Conservation (phyloP, 2,329 filamentous ascomycete genomes). For the Aspergillus niger region DNA sequence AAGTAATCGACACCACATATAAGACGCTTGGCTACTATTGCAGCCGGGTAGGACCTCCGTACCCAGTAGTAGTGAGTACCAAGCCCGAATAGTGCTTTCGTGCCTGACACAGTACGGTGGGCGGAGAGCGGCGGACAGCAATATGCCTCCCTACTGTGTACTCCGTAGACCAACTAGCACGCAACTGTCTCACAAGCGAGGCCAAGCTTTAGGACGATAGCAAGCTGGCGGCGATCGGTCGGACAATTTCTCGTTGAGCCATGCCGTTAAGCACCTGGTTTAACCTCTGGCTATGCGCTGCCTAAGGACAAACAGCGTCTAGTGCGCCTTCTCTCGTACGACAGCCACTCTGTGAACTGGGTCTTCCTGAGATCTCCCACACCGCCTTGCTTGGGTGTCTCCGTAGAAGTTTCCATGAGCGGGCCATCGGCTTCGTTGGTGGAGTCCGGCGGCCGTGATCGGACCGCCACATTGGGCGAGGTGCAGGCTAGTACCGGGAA, state of each 20-base stretch:
- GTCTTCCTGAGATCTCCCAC: constrained; percentile 10
- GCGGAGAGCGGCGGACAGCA: not conserved
- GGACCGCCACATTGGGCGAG: constrained; percentile 29
- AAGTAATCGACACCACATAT: not conserved
- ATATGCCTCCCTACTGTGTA: too few species aligned
- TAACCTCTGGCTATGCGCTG: constrained; percentile 1
- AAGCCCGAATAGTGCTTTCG: not conserved
- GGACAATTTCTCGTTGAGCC: constrained; percentile 12
- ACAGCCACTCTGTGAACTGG: not conserved
- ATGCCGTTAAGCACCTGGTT: constrained; percentile 5
- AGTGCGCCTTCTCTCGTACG: constrained; percentile 1
- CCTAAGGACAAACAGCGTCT: constrained; percentile 7
- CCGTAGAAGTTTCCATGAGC: constrained; percentile 31
- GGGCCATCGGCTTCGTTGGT: constrained; percentile 26
- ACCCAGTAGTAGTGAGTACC: not conserved
- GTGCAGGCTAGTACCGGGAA: constrained; percentile 19
- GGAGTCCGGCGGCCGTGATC: constrained; percentile 24
- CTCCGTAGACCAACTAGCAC: not conserved
- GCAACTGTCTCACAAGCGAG: constrained; percentile 8
- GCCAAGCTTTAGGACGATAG: constrained; percentile 22
- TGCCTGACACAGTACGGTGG: not conserved
- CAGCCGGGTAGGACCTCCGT: constrained; percentile 3
- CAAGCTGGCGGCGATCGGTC: constrained; percentile 7
- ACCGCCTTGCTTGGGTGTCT: constrained; percentile 16
- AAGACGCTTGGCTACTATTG: not conserved